These are phyloP conservation scores for Penicillium sp. DNA, from an alignment of 2,329 filamentous ascomycete species.

Conservation along the genomic window DNA sequence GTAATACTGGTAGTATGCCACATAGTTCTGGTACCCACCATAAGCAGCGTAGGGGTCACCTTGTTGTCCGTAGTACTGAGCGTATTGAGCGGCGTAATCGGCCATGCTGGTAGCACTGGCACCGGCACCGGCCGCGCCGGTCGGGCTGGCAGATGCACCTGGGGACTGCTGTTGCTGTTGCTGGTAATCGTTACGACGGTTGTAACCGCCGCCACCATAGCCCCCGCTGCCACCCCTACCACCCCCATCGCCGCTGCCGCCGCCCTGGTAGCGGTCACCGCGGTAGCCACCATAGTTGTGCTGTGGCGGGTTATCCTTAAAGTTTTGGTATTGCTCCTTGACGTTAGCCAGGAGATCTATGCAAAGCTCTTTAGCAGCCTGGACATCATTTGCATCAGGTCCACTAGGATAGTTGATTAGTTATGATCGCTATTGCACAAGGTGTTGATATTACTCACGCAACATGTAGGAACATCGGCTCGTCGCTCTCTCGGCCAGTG, in stretches of 20 bases:
- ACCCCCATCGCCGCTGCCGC: constrained; percentile 3
- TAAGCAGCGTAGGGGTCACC: constrained; percentile 89
- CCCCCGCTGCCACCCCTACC: constrained; percentile 27
- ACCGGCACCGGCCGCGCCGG: constrained; percentile 36
- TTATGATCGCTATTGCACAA: not conserved
- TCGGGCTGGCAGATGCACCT: constrained; percentile 46
- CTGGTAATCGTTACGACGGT: constrained; percentile 34
- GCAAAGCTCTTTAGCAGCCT: constrained; percentile 83
- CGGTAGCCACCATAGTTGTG: constrained; percentile 62
- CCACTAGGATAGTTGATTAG: constrained; percentile 56
- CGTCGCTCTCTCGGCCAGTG: constrained; percentile 87
- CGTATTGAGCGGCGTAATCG: constrained; percentile 79
- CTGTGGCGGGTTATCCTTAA: constrained; percentile 75
- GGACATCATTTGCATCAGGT: constrained; percentile 81
- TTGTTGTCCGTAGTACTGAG: constrained; percentile 68
- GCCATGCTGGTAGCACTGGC: constrained; percentile 39
- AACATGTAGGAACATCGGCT: constrained; percentile 95
- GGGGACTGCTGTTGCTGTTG: constrained; percentile 32
- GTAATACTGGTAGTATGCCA: constrained; percentile 66
- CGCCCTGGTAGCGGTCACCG: constrained; percentile 31
- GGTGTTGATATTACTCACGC: constrained; percentile 56
- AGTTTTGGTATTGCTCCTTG: constrained; percentile 83
- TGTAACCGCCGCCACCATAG: constrained; percentile 37
- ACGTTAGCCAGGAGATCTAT: constrained; percentile 85
- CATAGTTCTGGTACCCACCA: constrained; percentile 78